Evolutionary conservation across 495 filamentous ascomycete genomes (phyloP), one percentile per base, ranked within the genome.

Genomic region (Podospora comata): DNA sequence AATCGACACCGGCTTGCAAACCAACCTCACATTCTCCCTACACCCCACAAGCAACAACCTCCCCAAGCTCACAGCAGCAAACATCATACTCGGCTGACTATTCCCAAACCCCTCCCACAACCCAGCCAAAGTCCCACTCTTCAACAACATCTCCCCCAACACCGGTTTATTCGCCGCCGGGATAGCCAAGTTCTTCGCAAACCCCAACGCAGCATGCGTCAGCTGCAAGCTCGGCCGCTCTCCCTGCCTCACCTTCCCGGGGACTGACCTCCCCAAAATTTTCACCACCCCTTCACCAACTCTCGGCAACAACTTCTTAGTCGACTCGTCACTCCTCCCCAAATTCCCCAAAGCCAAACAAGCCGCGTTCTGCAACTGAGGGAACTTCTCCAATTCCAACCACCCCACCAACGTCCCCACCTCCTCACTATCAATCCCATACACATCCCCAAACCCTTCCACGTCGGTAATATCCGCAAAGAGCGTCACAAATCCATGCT

Each of bases 131-230:
- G 92, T 81, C 1, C 84, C 78, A 28, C 79, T 72, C 5, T 85
- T 54, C 18, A 76, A 69, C 13, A 74, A 69, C 15, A 74, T 69
- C 16, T 85, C 79, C 7, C 86, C 90, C 4, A 94, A 76, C 9
- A 76, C 70, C 32, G 77, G 64, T 65, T 89, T 91, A 71, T 93
- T 93, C 5, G 79, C 78, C 9, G 80, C 73, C 2, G 90, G 85
- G 66, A 94, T 88, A 44, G 90, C 89, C 2, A 94, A 82, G 71
- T 95, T 94, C 73, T 92, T 94, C 65, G 93, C 79, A 71, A 93
- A 92, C n/a, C 90, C 85, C 7, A 92, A 81, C 4, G 83, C 80
- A 9, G 89, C 85, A 75, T 92, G 90, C 3, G 90, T 79, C 0
- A 91, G 83, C 28, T 87, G 85, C 0, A 69, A 82, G 71, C 48